Evolutionary conservation across 306 rosid genomes (phyloP).

Genomic region (Begonia masoniana): DNA sequence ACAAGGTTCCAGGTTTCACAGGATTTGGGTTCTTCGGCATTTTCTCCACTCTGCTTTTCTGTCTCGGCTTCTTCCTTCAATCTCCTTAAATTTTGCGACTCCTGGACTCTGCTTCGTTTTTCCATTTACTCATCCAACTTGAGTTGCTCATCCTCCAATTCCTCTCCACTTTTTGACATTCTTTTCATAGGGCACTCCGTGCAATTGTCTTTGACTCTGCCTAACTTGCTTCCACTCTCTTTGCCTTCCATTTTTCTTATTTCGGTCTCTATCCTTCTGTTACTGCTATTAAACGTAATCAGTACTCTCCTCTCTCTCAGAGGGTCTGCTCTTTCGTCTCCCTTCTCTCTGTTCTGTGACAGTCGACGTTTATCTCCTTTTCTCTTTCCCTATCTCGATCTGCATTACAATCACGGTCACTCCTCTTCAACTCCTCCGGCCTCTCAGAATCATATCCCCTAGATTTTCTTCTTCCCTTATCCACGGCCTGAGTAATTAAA

Average conservation of each 20-base stretch:
- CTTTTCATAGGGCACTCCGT: too few relatives aligned
- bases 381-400: constrained; percentile 22
- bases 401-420: constrained; percentile 25
- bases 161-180: constrained; percentile 32
- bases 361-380: constrained; percentile 29
- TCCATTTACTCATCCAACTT: constrained; percentile 90
- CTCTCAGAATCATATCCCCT: constrained; percentile 39
- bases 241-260: too few relatives aligned
- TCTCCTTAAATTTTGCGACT: constrained; percentile 86
- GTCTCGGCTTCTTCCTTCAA: constrained; percentile 69
- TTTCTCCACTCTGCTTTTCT: constrained; percentile 51
- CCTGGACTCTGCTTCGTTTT: constrained; percentile 86
- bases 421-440: constrained; percentile 52
- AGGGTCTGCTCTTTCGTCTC: constrained; percentile 27
- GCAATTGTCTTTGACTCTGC: too few relatives aligned
- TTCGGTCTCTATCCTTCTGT: too few relatives aligned
- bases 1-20: constrained; percentile 90
- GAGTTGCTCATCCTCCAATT: constrained; percentile 65
- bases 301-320: constrained; percentile 40
- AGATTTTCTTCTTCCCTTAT: constrained; percentile 47
- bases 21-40: constrained; percentile 43
- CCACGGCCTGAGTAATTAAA: constrained; percentile 21
- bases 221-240: too few relatives aligned
- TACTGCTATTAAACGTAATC: neutral
- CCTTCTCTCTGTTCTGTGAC: constrained; percentile 21